These are phyloP conservation scores for Heliamphora pulchella DNA, from an alignment of 179 eudicot genomes.

Conservation along the genomic window DNA sequence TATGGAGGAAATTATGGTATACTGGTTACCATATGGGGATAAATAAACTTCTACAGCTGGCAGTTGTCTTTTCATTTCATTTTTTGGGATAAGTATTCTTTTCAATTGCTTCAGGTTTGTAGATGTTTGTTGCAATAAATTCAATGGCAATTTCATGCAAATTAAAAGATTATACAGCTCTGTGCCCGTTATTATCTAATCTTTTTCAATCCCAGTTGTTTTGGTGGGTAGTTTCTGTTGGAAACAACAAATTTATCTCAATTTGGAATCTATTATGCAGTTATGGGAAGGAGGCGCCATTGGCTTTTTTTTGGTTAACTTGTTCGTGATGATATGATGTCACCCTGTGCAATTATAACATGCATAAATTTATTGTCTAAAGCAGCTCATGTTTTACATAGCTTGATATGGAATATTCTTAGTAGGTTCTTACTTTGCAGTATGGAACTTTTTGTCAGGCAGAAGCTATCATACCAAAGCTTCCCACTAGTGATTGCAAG, in stretches of 20 bases:
- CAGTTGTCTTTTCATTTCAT: background rate
- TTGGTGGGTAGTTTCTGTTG: background rate
- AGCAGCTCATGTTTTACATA: no score
- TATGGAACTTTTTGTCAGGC: constrained; percentile 38
- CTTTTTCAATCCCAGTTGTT: background rate
- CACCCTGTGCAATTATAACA: background rate
- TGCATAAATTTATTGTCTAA: background rate
- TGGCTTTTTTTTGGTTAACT: background rate
- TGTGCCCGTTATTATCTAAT: background rate
- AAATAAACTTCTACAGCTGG: background rate
- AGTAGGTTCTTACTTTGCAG: background rate
- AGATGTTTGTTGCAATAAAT: background rate
- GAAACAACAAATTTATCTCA: background rate
- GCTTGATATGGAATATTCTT: background rate
- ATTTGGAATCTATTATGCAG: background rate
- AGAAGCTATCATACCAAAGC: constrained; percentile 66
- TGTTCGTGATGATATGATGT: background rate
- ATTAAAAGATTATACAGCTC: background rate
- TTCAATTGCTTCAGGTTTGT: background rate
- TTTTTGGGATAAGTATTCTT: background rate
- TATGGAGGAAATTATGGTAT: background rate
- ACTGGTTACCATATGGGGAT: background rate
- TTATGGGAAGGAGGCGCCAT: background rate
- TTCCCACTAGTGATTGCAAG: constrained; percentile 48
- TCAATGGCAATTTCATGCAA: background rate